Base-by-base conservation (phyloP, 169 alveolate species). In the Cryptosporidium ryanae region DNA sequence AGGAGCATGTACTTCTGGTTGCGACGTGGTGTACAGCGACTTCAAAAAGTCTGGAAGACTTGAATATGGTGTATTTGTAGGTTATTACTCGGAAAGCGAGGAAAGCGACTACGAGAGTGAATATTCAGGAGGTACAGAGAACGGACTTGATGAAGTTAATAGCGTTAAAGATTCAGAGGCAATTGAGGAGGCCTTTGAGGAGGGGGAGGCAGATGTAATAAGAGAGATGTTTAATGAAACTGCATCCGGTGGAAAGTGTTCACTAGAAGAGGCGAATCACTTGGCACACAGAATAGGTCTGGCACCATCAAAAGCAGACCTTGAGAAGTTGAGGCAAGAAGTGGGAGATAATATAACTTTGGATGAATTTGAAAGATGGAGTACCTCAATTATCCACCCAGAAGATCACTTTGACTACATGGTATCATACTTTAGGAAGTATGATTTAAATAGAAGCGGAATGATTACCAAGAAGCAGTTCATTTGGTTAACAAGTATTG, bases 31-130 rank as follows among this genome's bases (percentile, higher is more conserved):
- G 0, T 57, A 57, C 4, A 55, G 43, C 5, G 87, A 76, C 25
- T 76, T 25, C 6, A 76, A 59, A 17, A 38, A 29, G 6, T 55
- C 87, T 23, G 87, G 71, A 21, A 55, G 87, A 44, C 57, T 76
- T 23, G 87, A 76, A 61, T 76, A 76, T 61, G 87, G 87, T 8
- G 87, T 76, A 8, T 76, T 76, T 46, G 87, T 76, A 43, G 87
- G 87, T 1, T 76, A 76, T 18, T 76, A 76, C 38, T 76, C 87
- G 5, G 87, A 76, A n/a, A 61, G 67, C 25, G 84, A 70, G 12
- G 84, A 70, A 23, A 70, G 76, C 15, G 76, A 76, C 15, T 70
- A 50, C 23, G 66, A 61, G 0, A 25, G 48, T 25, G 46, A 38
- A 38, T 38, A 38, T 38, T 38, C 46, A 0, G 63, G 12, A n/a